These are phyloP conservation scores for Stephania cephalantha DNA, from an alignment of 164 flowering plant genomes.

Conservation along the genomic window DNA sequence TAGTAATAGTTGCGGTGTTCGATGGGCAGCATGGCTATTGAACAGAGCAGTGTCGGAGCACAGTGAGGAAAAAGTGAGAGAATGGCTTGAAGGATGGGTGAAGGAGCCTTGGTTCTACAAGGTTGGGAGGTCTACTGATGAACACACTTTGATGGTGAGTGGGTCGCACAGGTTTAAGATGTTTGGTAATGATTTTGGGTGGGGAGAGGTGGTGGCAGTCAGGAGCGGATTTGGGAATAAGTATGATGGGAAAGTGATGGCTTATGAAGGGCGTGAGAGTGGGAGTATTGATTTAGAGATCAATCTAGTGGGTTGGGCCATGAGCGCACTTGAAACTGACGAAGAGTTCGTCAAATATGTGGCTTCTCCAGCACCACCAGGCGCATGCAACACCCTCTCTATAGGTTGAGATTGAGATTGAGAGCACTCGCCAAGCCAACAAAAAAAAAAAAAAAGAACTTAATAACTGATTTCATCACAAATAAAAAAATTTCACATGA, in stretches of 20 bases:
- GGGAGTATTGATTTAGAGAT: slow-evolving; percentile 49
- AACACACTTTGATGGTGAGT: slow-evolving; percentile 34
- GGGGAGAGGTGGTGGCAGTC: slow-evolving; percentile 41
- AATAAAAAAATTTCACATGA: too few relatives aligned
- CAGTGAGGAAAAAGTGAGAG: slow-evolving; percentile 17
- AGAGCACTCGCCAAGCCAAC: too few relatives aligned
- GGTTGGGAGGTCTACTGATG: slow-evolving; percentile 19
- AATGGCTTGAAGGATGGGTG: slow-evolving; percentile 21
- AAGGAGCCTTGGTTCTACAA: slow-evolving; percentile 23
- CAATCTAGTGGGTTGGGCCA: slow-evolving; percentile 27
- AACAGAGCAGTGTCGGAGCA: slow-evolving; percentile 30
- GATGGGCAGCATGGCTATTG: slow-evolving; percentile 41
- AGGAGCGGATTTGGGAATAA: slow-evolving; percentile 42
- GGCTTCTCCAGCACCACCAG: too few relatives aligned
- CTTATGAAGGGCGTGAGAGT: slow-evolving; percentile 42
- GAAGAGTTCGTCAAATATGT: too few relatives aligned
- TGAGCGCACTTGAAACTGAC: slow-evolving; percentile 38
- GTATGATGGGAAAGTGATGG: slow-evolving; percentile 39
- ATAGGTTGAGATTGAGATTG: too few relatives aligned
- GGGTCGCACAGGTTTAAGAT: slow-evolving; percentile 42
- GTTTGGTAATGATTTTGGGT: slow-evolving; percentile 32
- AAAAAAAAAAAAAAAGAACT: too few relatives aligned
- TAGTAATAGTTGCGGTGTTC: slow-evolving; percentile 14
- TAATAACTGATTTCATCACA: too few relatives aligned
- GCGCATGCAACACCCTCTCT: too few relatives aligned